phyloP scores from a whole-genome alignment of 345 rosid genomes.

The Syzygium aqueum region DNA sequence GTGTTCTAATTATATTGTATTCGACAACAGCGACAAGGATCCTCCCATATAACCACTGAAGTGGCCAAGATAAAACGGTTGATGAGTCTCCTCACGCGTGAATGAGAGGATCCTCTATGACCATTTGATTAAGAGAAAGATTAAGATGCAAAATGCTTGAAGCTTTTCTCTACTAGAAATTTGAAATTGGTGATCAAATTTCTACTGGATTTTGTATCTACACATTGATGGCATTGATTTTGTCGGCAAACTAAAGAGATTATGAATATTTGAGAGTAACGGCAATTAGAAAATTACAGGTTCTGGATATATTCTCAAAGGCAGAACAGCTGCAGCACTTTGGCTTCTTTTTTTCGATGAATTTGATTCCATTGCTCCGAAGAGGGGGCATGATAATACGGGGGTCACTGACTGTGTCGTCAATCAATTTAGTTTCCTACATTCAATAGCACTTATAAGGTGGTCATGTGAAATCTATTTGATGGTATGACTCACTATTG shows the following conservation, averaged over 20 bases:
- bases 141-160: neutral
- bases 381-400: slow-evolving; percentile 88
- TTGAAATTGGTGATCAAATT: neutral
- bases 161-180: neutral
- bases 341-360: slow-evolving; percentile 91
- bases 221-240: neutral
- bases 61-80: neutral
- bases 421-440: slow-evolving; percentile 55
- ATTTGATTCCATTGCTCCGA: slow-evolving; percentile 87
- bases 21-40: neutral
- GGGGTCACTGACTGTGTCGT: slow-evolving; percentile 85
- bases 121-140: neutral
- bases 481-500: neutral
- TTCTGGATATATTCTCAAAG: slow-evolving; percentile 55
- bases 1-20: too few relatives aligned
- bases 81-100: neutral
- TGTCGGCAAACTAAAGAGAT: neutral
- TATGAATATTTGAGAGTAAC: neutral
- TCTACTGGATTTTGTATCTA: neutral
- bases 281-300: neutral
- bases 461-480: neutral
- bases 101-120: neutral
- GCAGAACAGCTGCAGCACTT: slow-evolving; percentile 81
- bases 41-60: neutral
- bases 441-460: neutral